Conservation (phyloP, 1,284 basidiomycete genomes). For the Stereum hirsutum region DNA sequence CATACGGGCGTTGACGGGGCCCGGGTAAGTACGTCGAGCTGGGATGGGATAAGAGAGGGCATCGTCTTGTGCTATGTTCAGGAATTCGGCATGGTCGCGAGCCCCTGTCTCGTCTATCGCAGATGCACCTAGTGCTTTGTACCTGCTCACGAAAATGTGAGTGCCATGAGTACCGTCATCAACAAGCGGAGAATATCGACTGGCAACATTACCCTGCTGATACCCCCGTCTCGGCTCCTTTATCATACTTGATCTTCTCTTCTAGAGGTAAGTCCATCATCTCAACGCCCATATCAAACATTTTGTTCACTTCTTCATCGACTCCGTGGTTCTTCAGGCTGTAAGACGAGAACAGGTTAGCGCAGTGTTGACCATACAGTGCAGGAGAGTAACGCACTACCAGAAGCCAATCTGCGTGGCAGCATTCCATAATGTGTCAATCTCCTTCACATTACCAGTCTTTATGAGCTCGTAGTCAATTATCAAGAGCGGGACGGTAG, state of each 20-base stretch:
- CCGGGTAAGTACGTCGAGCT: slow-evolving; percentile 2
- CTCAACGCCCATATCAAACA: slow-evolving; percentile 26
- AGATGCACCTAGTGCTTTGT: slow-evolving; percentile 24
- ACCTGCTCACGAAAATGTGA: slow-evolving; percentile 12
- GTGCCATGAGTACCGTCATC: background rate
- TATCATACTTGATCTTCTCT: slow-evolving; percentile 27
- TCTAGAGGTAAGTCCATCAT: slow-evolving; percentile 23
- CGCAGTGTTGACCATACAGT: too few relatives aligned
- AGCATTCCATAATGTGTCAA: slow-evolving; percentile 3
- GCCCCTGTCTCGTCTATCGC: slow-evolving; percentile 24
- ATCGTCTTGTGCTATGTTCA: slow-evolving; percentile 24
- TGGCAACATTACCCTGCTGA: slow-evolving; percentile 17
- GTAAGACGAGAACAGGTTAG: too few relatives aligned
- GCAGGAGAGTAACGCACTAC: too few relatives aligned
- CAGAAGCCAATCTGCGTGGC: slow-evolving; percentile 3
- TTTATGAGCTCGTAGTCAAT: slow-evolving; percentile 1
- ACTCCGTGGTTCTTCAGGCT: slow-evolving; percentile 22
- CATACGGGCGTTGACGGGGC: slow-evolving; percentile 18
- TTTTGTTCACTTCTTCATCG: slow-evolving; percentile 20
- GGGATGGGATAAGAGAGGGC: slow-evolving; percentile 16
- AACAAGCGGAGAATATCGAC: slow-evolving; percentile 2
- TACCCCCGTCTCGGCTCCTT: slow-evolving; percentile 23
- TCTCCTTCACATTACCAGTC: background rate
- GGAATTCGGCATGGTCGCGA: slow-evolving; percentile 23
- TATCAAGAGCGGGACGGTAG: slow-evolving; percentile 1